Evolutionary conservation across 2,329 filamentous ascomycete genomes (phyloP).

Genomic region (Hypocreales sp.): DNA sequence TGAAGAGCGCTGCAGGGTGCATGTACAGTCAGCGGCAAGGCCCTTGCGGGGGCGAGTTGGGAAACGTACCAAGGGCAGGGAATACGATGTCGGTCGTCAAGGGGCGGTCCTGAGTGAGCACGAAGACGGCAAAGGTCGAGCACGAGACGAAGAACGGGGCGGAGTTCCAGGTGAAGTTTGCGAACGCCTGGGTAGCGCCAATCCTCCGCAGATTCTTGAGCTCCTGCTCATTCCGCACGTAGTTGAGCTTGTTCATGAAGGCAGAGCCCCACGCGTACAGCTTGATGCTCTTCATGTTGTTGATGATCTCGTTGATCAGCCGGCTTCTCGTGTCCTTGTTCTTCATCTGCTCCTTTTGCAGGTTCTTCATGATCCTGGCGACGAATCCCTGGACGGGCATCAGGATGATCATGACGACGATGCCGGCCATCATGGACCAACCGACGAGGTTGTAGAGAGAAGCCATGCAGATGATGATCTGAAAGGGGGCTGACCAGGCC

Average conservation of each 20-base stretch:
- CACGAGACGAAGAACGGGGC: slow-evolving; percentile 97
- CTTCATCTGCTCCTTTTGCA: slow-evolving; percentile 97
- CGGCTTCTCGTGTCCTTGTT: slow-evolving; percentile 92
- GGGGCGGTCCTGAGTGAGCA: slow-evolving; percentile 65
- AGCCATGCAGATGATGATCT: slow-evolving; percentile 89
- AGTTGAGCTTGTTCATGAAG: slow-evolving; percentile 95
- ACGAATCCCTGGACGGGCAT: slow-evolving; percentile 91
- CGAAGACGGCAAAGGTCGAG: slow-evolving; percentile 89
- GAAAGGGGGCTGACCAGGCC: slow-evolving; percentile 91
- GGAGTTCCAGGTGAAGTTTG: slow-evolving; percentile 96
- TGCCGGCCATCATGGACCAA: slow-evolving; percentile 86
- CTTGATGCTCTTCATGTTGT: slow-evolving; percentile 99
- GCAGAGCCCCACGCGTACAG: slow-evolving; percentile 94
- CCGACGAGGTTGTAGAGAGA: slow-evolving; percentile 94
- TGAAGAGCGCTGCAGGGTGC: slow-evolving; percentile 65
- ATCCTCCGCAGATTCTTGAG: slow-evolving; percentile 93
- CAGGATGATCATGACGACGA: slow-evolving; percentile 93
- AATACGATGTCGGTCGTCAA: slow-evolving; percentile 93
- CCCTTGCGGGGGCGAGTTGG: background rate
- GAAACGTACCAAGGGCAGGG: slow-evolving; percentile 44
- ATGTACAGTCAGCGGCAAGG: background rate
- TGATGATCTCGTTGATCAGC: slow-evolving; percentile 92
- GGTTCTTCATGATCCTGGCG: slow-evolving; percentile 78
- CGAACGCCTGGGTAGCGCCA: slow-evolving; percentile 80
- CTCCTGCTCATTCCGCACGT: slow-evolving; percentile 89